A percentile compares a stretch with the other conserved stretches of the same genome.
Evolutionary conservation across 2,329 filamentous ascomycete genomes (phyloP).

Genomic region (Alternaria brassicicola): DNA sequence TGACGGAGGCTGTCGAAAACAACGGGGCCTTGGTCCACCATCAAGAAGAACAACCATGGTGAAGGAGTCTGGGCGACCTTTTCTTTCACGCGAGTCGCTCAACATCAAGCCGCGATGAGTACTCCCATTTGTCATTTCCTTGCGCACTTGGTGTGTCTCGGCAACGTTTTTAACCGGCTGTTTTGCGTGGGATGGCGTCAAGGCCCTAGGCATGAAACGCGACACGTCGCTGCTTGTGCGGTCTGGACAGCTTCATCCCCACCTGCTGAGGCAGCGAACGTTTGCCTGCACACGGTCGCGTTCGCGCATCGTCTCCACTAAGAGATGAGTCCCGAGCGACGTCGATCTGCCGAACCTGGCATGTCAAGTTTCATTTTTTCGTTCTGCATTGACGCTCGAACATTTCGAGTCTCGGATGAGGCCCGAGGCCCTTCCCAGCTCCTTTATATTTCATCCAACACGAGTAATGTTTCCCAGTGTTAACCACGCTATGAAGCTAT

Average conservation of each 20-base stretch:
- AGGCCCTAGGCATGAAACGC: conserved; percentile 9
- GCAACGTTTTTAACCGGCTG: neutral
- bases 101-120: neutral
- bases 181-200: neutral
- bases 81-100: neutral
- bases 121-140: neutral
- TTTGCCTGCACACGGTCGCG: conserved; percentile 6
- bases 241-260: conserved; percentile 6
- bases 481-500: conserved; percentile 3
- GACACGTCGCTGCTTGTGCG: conserved; percentile 7
- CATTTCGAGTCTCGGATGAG: conserved; percentile 13
- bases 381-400: conserved; percentile 10
- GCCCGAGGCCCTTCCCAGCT: conserved; percentile 2
- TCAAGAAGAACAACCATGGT: neutral
- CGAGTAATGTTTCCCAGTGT: conserved; percentile 4
- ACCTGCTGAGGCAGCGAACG: conserved; percentile 3
- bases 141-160: neutral
- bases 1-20: neutral
- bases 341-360: conserved; percentile 5
- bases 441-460: neutral
- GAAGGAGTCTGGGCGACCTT: neutral
- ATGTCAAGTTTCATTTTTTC: conserved; percentile 10
- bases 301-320: conserved; percentile 10
- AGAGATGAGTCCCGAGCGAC: neutral
- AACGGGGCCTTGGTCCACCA: neutral